phyloP scores from a whole-genome alignment of 2,329 filamentous ascomycete species.

The Ceratocystis ficicola region DNA sequence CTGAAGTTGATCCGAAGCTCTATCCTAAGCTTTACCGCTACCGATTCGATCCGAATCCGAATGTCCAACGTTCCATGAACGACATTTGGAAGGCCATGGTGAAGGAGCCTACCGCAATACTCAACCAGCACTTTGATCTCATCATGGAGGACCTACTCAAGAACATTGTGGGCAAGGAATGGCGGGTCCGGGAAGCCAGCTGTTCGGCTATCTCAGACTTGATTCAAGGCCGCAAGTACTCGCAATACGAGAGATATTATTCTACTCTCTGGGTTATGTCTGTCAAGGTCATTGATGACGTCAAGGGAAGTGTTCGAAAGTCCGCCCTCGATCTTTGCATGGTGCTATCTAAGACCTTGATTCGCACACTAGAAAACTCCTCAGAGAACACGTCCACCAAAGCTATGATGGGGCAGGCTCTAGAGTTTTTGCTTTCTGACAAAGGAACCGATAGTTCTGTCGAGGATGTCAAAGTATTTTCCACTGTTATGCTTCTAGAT shows the following conservation, averaged over 20 bases:
- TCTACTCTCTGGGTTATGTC: slow-evolving; percentile 73
- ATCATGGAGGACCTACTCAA: slow-evolving; percentile 81
- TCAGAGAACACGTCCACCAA: slow-evolving; percentile 56
- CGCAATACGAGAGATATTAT: slow-evolving; percentile 73
- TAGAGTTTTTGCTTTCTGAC: slow-evolving; percentile 82
- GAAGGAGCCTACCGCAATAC: slow-evolving; percentile 65
- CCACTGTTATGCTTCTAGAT: slow-evolving; percentile 70
- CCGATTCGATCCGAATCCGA: slow-evolving; percentile 85
- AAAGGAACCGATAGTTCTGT: slow-evolving; percentile 88
- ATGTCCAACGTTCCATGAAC: slow-evolving; percentile 90
- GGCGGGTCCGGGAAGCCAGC: slow-evolving; percentile 84
- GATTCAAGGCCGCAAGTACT: slow-evolving; percentile 56
- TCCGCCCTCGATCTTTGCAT: slow-evolving; percentile 75
- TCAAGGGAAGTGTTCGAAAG: slow-evolving; percentile 76
- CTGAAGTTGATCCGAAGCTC: slow-evolving; percentile 77
- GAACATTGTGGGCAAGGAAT: slow-evolving; percentile 80
- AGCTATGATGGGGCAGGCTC: slow-evolving; percentile 70
- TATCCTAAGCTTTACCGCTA: slow-evolving; percentile 94
- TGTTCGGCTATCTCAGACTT: slow-evolving; percentile 83
- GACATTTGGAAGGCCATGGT: slow-evolving; percentile 96
- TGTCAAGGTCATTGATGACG: slow-evolving; percentile 88
- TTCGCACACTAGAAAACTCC: slow-evolving; percentile 72
- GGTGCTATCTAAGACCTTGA: slow-evolving; percentile 70
- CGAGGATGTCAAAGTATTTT: slow-evolving; percentile 74
- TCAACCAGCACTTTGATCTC: slow-evolving; percentile 71